Percentiles rank a stretch among this genome's conserved stretches.
Evolutionary conservation across 2,329 filamentous ascomycete genomes (phyloP).

Genomic region (Fusarium guadeloupense): DNA sequence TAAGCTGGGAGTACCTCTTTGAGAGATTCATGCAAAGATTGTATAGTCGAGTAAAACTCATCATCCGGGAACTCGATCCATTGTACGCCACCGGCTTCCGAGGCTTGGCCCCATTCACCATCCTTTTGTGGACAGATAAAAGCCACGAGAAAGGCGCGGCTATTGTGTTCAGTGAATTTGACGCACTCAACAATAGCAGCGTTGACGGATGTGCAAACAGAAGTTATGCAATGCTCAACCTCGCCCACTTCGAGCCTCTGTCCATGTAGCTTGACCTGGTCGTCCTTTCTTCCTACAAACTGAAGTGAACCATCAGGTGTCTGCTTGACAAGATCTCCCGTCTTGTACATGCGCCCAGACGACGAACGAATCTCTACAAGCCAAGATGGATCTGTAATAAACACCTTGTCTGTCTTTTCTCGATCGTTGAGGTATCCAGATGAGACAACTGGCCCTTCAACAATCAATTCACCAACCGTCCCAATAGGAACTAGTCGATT

Average conservation of each 20-base stretch:
- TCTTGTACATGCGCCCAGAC: constrained; percentile 2
- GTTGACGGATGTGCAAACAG: neutral
- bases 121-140: neutral
- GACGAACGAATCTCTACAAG: neutral
- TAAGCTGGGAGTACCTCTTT: neutral
- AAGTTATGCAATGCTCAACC: neutral
- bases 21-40: neutral
- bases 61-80: neutral
- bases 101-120: neutral
- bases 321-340: constrained; percentile 1
- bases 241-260: constrained; percentile 6
- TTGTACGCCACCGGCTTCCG: neutral
- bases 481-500: neutral
- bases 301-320: neutral
- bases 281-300: constrained; percentile 2
- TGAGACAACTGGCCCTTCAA: neutral
- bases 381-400: neutral
- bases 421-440: neutral
- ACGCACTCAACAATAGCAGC: neutral
- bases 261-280: constrained; percentile 1
- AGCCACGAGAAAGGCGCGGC: neutral
- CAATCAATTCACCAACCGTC: neutral
- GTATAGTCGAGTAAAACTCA: neutral
- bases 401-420: neutral
- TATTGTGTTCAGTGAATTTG: neutral